phyloP scores from a whole-genome alignment of 192 early-diverging fungal genomes.

The Coemansia sp. region DNA sequence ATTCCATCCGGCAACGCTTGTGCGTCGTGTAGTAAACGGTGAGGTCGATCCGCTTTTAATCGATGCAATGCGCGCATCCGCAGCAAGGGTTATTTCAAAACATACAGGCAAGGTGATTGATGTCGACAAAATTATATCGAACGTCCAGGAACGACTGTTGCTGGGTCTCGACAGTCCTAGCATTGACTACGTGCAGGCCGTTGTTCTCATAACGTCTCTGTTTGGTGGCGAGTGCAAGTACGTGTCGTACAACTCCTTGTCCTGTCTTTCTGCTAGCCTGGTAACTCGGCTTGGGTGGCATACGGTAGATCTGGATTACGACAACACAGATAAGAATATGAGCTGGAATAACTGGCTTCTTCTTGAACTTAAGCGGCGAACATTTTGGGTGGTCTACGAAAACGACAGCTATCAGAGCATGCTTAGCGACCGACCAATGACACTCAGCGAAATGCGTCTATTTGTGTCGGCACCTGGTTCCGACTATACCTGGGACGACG shows the following conservation, averaged over 20 bases:
- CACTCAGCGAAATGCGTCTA: slow-evolving; percentile 14
- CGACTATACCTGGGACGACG: slow-evolving; percentile 28
- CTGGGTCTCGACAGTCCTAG: slow-evolving; percentile 20
- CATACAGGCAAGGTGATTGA: slow-evolving; percentile 32
- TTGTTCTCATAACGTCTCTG: slow-evolving; percentile 32
- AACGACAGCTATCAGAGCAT: slow-evolving; percentile 35
- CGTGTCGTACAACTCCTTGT: slow-evolving; percentile 38
- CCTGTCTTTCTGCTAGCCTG: slow-evolving; percentile 27
- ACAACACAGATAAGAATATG: not conserved
- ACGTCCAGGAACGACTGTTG: slow-evolving; percentile 21
- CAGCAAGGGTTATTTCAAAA: slow-evolving; percentile 29
- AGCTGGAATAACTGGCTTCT: slow-evolving; percentile 37
- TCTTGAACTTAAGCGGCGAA: slow-evolving; percentile 33
- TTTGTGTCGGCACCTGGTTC: slow-evolving; percentile 22
- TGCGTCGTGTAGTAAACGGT: slow-evolving; percentile 36
- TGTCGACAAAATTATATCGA: slow-evolving; percentile 21
- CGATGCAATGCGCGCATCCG: slow-evolving; percentile 33
- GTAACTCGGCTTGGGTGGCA: slow-evolving; percentile 41
- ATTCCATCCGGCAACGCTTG: slow-evolving; percentile 39
- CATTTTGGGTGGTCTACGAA: slow-evolving; percentile 26
- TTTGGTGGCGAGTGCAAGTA: slow-evolving; percentile 42
- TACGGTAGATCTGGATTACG: slow-evolving; percentile 16
- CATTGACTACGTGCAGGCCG: slow-evolving; percentile 35
- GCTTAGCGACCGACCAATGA: slow-evolving; percentile 33
- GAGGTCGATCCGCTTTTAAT: slow-evolving; percentile 35